Percentiles rank a stretch among this genome's conserved stretches.
These are phyloP conservation scores for Emergomyces pasteurianus DNA, from an alignment of 2,329 filamentous ascomycete genomes.

Conservation along the genomic window DNA sequence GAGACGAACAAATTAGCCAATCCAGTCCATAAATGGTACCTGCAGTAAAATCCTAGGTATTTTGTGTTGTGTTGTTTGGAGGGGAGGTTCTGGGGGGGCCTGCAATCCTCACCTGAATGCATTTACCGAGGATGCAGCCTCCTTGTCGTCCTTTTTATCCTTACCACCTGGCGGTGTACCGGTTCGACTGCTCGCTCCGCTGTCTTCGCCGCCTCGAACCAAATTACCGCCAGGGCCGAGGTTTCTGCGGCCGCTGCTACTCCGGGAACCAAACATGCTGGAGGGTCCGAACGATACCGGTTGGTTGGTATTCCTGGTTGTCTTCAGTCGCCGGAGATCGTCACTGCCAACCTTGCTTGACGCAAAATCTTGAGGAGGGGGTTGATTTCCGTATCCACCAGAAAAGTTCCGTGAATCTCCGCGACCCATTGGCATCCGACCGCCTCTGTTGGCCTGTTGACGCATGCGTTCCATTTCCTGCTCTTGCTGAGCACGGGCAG, in stretches of 20 bases:
- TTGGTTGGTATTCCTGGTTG: constrained; percentile 50
- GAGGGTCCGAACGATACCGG: constrained; percentile 64
- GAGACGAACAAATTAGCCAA: constrained; percentile 9
- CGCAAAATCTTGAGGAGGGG: constrained; percentile 56
- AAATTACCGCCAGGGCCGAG: constrained; percentile 64
- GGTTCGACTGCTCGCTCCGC: constrained; percentile 74
- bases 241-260: constrained; percentile 65
- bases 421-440: constrained; percentile 59
- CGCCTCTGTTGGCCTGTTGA: constrained; percentile 41
- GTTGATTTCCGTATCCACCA: constrained; percentile 52
- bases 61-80: background rate
- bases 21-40: constrained; percentile 13
- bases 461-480: constrained; percentile 54
- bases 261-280: constrained; percentile 78
- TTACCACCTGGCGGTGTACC: constrained; percentile 66
- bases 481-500: constrained; percentile 66
- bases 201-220: constrained; percentile 67
- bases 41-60: constrained; percentile 1
- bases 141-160: constrained; percentile 47
- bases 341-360: constrained; percentile 82
- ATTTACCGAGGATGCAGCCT: constrained; percentile 63
- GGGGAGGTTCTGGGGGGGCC: background rate
- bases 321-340: constrained; percentile 67
- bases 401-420: constrained; percentile 82
- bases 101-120: constrained; percentile 68